Evolutionary conservation across 331 rosid species (phyloP).

Genomic region (Saraca asoca): DNA sequence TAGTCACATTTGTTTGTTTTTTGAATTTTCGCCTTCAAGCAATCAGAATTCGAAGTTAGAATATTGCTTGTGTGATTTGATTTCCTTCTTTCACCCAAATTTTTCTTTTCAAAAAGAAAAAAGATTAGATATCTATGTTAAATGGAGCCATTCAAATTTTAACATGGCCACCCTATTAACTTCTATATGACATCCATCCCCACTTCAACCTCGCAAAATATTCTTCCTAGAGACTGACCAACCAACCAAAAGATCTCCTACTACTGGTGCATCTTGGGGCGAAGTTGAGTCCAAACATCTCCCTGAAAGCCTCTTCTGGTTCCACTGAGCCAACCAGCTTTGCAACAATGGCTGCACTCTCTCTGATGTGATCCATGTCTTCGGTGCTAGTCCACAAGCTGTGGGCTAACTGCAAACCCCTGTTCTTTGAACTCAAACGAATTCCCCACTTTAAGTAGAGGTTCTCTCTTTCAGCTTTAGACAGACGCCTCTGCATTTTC

Average conservation of each 20-base stretch:
- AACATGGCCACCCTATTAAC: slow-evolving; percentile 28
- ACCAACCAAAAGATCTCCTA: slow-evolving; percentile 50
- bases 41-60: too few relatives aligned
- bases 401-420: slow-evolving; percentile 71
- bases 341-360: slow-evolving; percentile 78
- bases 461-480: slow-evolving; percentile 61
- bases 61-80: too few relatives aligned
- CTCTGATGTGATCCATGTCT: slow-evolving; percentile 64
- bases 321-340: slow-evolving; percentile 74
- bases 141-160: slow-evolving; percentile 28
- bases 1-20: too few relatives aligned
- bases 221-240: slow-evolving; percentile 52
- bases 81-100: too few relatives aligned
- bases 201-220: slow-evolving; percentile 44
- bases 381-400: slow-evolving; percentile 62
- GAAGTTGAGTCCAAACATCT: slow-evolving; percentile 97
- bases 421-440: slow-evolving; percentile 56
- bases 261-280: slow-evolving; percentile 49
- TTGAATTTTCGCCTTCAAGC: too few relatives aligned
- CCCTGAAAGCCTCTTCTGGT: slow-evolving; percentile 83
- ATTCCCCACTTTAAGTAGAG: slow-evolving; percentile 77
- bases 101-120: neutral
- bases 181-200: neutral
- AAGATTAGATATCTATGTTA: slow-evolving; percentile 25
- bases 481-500: slow-evolving; percentile 66